Evolutionary conservation across 345 rosid species (phyloP), one percentile per base, ranked within the genome.

Genomic region (Passiflora organensis): DNA sequence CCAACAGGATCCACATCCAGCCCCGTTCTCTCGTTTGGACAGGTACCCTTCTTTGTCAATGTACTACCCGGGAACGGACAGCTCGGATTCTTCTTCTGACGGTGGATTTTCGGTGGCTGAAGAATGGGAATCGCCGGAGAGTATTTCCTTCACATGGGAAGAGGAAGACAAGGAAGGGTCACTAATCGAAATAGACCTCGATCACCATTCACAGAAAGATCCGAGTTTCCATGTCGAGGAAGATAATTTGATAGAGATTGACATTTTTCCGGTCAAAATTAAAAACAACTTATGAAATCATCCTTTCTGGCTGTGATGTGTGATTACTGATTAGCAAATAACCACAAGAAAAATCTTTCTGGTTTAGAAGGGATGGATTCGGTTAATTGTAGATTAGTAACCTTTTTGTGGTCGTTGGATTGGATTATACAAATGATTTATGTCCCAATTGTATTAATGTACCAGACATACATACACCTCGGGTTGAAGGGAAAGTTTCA

Each of bases 231-330:
- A 72, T 32, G 74, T 65, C 11, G 96, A 85, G 46, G 98, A 91
- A 56, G 96, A 82, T 6, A 86, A 74, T 58, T 49, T 79, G 68
- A 82, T 83, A 21, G 90, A 88, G 76, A 91, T 91, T 52, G 82
- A 83, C 56, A 65, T 85, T n/a, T n/a, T n/a, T n/a, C n/a, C n/a
- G n/a, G n/a, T n/a, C n/a, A n/a, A n/a, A 37, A 83, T 81, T n/a
- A n/a, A n/a, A n/a, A n/a, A n/a, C n/a, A n/a, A n/a, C n/a, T n/a
- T n/a, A n/a, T n/a, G n/a, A n/a, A n/a, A n/a, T n/a, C n/a, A n/a
- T n/a, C n/a, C n/a, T n/a, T n/a, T n/a, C n/a, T n/a, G n/a, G n/a
- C n/a, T n/a, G n/a, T n/a, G n/a, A n/a, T n/a, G n/a, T n/a, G n/a
- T n/a, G n/a, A n/a, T n/a, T n/a, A n/a, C n/a, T n/a, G n/a, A n/a